Base-by-base conservation (phyloP, 106 monocot species). In the Triglochin maritima region DNA sequence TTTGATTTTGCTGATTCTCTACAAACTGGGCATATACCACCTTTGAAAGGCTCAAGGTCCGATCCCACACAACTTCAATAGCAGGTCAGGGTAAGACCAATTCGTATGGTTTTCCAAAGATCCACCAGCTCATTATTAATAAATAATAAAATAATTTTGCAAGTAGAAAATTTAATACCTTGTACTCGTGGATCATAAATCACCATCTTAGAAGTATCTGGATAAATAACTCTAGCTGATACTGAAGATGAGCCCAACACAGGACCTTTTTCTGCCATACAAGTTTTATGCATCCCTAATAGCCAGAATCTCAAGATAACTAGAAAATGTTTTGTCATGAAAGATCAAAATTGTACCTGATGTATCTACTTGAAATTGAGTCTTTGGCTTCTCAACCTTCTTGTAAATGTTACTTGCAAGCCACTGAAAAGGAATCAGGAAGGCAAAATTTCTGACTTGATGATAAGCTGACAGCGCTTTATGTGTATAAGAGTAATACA, bases 141-240 rank as follows among this genome's bases (percentile, higher is more conserved):
- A 29, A 29, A 29, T 29, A 29, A 29, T 29, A 29, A 29, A 29
- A 29, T 29, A 29, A 29, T 29, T 29, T 29, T 29, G 29, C 29
- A 29, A 29, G 29, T 29, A 29, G 17, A 6, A 60, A 46, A 43
- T n/a, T 15, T 48, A 3, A 66, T 79, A 95, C 94, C 90, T 79
- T 78, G 83, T 12, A 69, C 65, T 71, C 87, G 82, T 65, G 94
- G 94, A 29, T 95, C 85, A 78, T 90, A 90, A 65, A 87, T 75
- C n/a, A 85, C 79, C 94, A 95, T 95, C 59, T 75, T 64, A 63
- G 94, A 87, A 70, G 78, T 81, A 79, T 95, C 94, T 57, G 94
- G 94, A 57, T 79, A 85, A 52, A 83, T 69, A 68, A 87, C 62
- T 69, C 81, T 90, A 59, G 83, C 44, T 75, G 83, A 71, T 74